Evolutionary conservation across 2,329 filamentous ascomycete genomes (phyloP).

Genomic region (Pestalotiopsis sp.): DNA sequence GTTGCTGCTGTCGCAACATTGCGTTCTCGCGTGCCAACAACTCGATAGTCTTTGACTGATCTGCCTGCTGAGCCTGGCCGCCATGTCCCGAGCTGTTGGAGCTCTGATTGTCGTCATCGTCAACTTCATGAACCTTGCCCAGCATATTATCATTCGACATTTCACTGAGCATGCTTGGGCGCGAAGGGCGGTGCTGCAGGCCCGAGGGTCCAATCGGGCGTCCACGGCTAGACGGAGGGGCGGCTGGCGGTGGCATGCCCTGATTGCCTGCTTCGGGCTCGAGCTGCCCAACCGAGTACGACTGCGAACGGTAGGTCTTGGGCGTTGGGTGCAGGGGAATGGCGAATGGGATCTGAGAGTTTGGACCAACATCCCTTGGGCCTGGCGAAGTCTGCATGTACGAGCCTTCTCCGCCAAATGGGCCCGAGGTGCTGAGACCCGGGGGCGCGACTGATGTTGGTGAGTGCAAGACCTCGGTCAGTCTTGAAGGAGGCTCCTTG

Average conservation of each 20-base stretch:
- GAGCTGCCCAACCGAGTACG: conserved; percentile 91
- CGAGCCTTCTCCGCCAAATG: conserved; percentile 50
- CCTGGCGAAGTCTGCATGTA: conserved; percentile 52
- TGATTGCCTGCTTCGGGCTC: conserved; percentile 63
- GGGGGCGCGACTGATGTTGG: conserved; percentile 65
- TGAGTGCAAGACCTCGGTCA: conserved; percentile 75
- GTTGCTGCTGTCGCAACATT: conserved; percentile 59
- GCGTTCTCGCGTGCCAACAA: conserved; percentile 65
- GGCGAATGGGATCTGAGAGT: conserved; percentile 76
- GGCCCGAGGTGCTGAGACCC: conserved; percentile 38
- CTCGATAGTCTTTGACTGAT: conserved; percentile 66
- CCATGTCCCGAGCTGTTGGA: conserved; percentile 58
- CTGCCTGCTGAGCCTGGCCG: conserved; percentile 53
- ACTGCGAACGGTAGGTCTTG: conserved; percentile 93
- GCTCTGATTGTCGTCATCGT: conserved; percentile 63
- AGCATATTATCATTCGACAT: conserved; percentile 68
- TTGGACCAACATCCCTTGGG: conserved; percentile 55
- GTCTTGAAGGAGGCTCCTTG: conserved; percentile 74
- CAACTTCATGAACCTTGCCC: conserved; percentile 71
- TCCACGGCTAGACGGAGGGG: conserved; percentile 52
- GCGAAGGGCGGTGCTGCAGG: conserved; percentile 80
- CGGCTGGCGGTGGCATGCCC: conserved; percentile 30
- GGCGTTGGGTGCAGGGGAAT: conserved; percentile 88
- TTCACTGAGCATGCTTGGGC: conserved; percentile 75
- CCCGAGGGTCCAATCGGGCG: conserved; percentile 62